Evolutionary conservation across 2,329 filamentous ascomycete species (phyloP), one percentile per base, ranked within the genome.

Genomic region (Neospermospora avenae): DNA sequence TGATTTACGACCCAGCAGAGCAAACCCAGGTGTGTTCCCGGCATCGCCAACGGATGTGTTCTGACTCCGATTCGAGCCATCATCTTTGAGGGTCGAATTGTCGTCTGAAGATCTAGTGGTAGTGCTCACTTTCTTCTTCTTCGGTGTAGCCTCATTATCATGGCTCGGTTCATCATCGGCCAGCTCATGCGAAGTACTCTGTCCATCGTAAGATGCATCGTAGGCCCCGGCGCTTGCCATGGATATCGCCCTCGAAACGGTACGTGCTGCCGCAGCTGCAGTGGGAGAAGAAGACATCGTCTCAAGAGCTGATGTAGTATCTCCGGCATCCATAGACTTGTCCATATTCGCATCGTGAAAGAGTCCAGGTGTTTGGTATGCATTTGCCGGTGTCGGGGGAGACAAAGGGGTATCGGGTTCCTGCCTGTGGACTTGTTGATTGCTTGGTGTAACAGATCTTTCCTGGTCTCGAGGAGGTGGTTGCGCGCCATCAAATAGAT

Each of bases 201-300:
- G 57, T 14, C 45, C 61, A 10, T 61, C 55, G 20, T 60, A 41
- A 48, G 61, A 49, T 28, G 54, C 55, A 20, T 62, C 59, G 22
- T 65, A 59, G 10, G 48, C 55, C 24, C 64, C 61, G 16, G 48
- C 68, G 55, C 75, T 79, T 25, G 77, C 75, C 68, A 74, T 76
- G 53, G 80, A 83, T 31, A 81, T 73, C 13, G 78, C 79, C 55
- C 81, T 77, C 1, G 82, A 84, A 14, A 83, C 73, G 3, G 78
- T 80, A 60, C 83, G 76, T 31, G 80, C 81, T 4, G 80, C 78
- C 0, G 81, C 81, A 3, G 83, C 82, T 7, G 79, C 78, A 0
- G 82, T 81, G 7, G 83, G 83, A 10, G 83, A 84, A 7, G 83
- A 84, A 8, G 78, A 80, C 67, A 85, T 76, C 22, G 74, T 77